Conservation (phyloP, 2,329 filamentous ascomycete species). For the Fusarium protoensiforme region DNA sequence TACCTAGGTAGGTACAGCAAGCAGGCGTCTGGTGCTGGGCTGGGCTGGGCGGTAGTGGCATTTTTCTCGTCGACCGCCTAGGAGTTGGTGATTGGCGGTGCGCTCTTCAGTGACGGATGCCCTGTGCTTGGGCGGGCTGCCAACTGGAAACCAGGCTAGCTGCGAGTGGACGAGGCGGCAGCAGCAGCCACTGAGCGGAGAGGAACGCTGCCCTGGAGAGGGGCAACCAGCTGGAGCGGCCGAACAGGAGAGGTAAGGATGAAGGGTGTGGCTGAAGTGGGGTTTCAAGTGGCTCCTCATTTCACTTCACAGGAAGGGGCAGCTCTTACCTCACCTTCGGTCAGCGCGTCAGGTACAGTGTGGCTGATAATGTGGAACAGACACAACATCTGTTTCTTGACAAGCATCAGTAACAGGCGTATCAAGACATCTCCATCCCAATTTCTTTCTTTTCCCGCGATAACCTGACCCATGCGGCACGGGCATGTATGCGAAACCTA, state of each 20-base stretch:
- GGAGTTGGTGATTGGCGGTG: not conserved
- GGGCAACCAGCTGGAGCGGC: slow-evolving; percentile 1
- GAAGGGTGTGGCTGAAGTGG: slow-evolving; percentile 33
- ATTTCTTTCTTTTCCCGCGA: not conserved
- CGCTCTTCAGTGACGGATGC: slow-evolving; percentile 19
- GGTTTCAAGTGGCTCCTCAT: slow-evolving; percentile 29
- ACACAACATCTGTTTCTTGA: not conserved
- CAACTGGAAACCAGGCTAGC: slow-evolving; percentile 5
- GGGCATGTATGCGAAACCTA: slow-evolving; percentile 2
- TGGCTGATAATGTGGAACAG: slow-evolving; percentile 8
- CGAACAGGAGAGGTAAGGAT: not conserved
- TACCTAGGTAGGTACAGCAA: not conserved
- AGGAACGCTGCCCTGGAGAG: slow-evolving; percentile 9
- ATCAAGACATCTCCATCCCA: not conserved
- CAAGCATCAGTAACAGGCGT: not conserved
- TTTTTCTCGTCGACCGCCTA: not conserved
- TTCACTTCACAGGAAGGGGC: slow-evolving; percentile 21
- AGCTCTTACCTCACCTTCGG: slow-evolving; percentile 4
- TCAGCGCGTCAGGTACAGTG: slow-evolving; percentile 14
- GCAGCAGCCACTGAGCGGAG: not conserved
- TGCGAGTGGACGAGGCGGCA: not conserved
- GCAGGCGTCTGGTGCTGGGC: not conserved
- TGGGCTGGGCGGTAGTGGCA: not conserved
- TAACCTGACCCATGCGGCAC: not conserved
- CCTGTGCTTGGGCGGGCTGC: slow-evolving; percentile 15